Evolutionary conservation across 441 rosid species (phyloP), one percentile per base, ranked within the genome.

Genomic region (Kokia cookei): DNA sequence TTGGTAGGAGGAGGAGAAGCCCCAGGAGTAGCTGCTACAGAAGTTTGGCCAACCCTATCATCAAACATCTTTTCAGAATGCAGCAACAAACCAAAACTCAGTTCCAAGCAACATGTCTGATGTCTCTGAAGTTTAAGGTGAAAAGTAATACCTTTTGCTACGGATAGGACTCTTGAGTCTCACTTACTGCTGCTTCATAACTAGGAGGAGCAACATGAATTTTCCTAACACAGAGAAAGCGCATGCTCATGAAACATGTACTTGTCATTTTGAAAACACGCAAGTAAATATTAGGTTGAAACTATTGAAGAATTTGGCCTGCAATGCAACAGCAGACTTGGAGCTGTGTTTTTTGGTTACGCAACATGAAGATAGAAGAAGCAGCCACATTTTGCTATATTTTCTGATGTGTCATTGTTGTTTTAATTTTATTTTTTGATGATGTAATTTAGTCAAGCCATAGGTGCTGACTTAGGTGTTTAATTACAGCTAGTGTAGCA

Each of bases 111-210:
- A 76, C 45, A 76, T 65, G 76, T 54, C 37, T 74, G 42, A 76
- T 65, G 76, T 54, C 37, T 73, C 59, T 24, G 55, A 69, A 29
- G 35, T 50, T 22, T 35, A 77, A 15, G 64, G 71, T 37, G 73
- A 26, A 83, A 62, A 71, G 50, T 27, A 68, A 75, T 83, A 94
- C 99, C 98, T 97, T 84, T 89, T 97, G 78, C 84, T 77, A 77
- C 82, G 85, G 59, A 76, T 83, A 58, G 99, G 97, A 76, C 97
- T 97, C 68, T 77, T 77, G 90, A 81, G 97, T 84, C 55, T 84
- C 97, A 77, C 65, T 85, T 12, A 86, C 86, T 65, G 91, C 94
- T 83, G 91, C 99, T 84, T 94, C 99, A 75, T 93, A 94, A 83
- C 88, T 86, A 64, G 99, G 98, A 72, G 98, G 99, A 35, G 87